These are phyloP conservation scores for Podila verticillata DNA, from an alignment of 192 early-diverging fungal species.

Conservation along the genomic window DNA sequence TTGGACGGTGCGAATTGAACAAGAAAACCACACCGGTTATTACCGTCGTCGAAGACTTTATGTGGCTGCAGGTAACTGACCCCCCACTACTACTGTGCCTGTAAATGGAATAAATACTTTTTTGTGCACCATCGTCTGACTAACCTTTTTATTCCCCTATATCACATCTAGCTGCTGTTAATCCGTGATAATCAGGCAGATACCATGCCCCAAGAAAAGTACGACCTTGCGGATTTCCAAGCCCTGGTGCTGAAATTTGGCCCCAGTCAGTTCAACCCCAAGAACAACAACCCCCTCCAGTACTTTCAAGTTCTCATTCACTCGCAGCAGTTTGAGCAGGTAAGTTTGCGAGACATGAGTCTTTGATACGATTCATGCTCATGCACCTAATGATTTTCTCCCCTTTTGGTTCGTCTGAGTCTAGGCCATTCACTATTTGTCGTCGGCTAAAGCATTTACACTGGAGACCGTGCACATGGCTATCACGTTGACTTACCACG, in stretches of 20 bases:
- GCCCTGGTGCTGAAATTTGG: constrained; percentile 73
- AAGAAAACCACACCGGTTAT: constrained; percentile 73
- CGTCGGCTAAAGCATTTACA: constrained; percentile 64
- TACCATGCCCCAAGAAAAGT: constrained; percentile 63
- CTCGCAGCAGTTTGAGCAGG: constrained; percentile 90
- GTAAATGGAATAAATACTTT: not conserved
- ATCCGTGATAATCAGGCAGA: constrained; percentile 69
- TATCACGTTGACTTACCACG: constrained; percentile 80
- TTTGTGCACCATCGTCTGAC: constrained; percentile 2
- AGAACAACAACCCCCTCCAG: constrained; percentile 71
- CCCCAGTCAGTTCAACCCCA: constrained; percentile 74
- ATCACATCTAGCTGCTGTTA: constrained; percentile 63
- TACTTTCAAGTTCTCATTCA: constrained; percentile 88
- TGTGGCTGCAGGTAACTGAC: constrained; percentile 83
- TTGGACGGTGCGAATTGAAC: constrained; percentile 89
- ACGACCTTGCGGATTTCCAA: constrained; percentile 76
- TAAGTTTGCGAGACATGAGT: constrained; percentile 2
- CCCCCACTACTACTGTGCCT: too few relatives aligned
- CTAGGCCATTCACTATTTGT: constrained; percentile 78
- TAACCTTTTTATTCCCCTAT: not conserved
- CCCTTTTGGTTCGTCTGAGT: not conserved
- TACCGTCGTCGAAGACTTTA: constrained; percentile 88
- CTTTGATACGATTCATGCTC: not conserved
- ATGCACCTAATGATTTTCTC: not conserved
- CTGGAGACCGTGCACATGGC: constrained; percentile 94